phyloP scores from a whole-genome alignment of 208 protist genomes.

The Histomonas meleagridis region DNA sequence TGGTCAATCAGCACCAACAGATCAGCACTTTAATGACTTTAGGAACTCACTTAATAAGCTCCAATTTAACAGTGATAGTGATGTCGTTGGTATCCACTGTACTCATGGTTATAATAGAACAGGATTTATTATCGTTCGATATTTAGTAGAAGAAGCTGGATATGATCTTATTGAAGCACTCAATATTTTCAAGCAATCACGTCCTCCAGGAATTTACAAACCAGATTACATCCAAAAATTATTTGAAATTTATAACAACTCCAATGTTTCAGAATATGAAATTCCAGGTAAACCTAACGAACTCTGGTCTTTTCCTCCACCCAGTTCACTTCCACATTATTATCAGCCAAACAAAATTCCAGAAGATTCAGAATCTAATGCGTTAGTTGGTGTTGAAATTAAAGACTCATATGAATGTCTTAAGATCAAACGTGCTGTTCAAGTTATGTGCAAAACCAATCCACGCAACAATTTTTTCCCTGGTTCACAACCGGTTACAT shows the following conservation, averaged over 20 bases:
- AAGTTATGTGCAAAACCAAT: background rate
- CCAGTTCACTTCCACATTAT: background rate
- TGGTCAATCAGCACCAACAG: background rate
- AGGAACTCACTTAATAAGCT: background rate
- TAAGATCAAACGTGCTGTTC: background rate
- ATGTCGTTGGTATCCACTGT: background rate
- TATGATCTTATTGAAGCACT: background rate
- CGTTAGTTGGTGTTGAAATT: background rate
- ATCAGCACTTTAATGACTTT: background rate
- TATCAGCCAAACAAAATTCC: background rate
- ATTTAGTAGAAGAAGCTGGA: background rate
- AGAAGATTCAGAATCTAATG: background rate
- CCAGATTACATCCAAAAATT: background rate
- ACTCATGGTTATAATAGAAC: slow-evolving; percentile 25
- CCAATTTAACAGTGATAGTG: too few relatives aligned
- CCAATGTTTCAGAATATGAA: background rate
- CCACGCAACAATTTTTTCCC: background rate
- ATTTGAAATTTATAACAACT: background rate
- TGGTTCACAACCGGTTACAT: background rate
- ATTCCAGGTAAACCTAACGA: background rate
- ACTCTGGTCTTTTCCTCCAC: background rate
- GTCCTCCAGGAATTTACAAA: slow-evolving; percentile 18
- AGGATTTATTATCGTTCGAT: slow-evolving; percentile 7
- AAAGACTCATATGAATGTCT: too few relatives aligned
- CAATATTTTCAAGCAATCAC: background rate